Base-by-base conservation (phyloP, 441 rosid species). In the Pelargonium cotyledonis region DNA sequence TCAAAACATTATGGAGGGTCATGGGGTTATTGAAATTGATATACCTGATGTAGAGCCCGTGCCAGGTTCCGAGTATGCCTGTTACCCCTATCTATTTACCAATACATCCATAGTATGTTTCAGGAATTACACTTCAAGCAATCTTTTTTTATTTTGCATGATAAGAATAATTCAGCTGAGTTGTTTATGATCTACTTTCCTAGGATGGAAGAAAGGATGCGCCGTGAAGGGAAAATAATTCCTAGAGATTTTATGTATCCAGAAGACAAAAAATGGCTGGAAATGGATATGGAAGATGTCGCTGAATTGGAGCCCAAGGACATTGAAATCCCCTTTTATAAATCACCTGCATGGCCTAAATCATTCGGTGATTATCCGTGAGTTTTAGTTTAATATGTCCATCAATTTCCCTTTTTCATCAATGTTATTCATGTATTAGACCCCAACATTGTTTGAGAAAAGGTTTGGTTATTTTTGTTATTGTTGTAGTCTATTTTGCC, bases 161-260 rank as follows among this genome's bases (percentile, higher is more conserved):
- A 61, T 35, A 35, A 29, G 58, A 55, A 57, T 38, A 44, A 65
- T 67, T 69, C 35, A 71, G 68, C 65, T 67, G 61, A 65, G 44
- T 61, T 69, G 70, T 29, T 63, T 53, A 8, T 68, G 57, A 9
- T 15, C 55, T 38, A 16, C 66, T 43, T 74, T 63, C 38, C 67
- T 67, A 92, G 98, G 86, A 96, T 92, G 76, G 98, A 92, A 84
- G 89, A 76, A 65, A 73, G 87, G 83, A 90, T 92, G 96, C 95
- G 94, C 62, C 89, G 92, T 21, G 95, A 92, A 80, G 98, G 95
- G 68, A 80, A 81, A 80, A 84, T 88, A 70, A 84, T 90, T 79
- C 69, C 79, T 72, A 83, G 88, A 75, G 96, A 92, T 81, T 88
- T 77, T 73, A 86, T 92, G 96, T 69, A 75, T 68, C 89, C 91